Conservation (phyloP, 805 yeast genomes). For the Lipomyces starkeyi region DNA sequence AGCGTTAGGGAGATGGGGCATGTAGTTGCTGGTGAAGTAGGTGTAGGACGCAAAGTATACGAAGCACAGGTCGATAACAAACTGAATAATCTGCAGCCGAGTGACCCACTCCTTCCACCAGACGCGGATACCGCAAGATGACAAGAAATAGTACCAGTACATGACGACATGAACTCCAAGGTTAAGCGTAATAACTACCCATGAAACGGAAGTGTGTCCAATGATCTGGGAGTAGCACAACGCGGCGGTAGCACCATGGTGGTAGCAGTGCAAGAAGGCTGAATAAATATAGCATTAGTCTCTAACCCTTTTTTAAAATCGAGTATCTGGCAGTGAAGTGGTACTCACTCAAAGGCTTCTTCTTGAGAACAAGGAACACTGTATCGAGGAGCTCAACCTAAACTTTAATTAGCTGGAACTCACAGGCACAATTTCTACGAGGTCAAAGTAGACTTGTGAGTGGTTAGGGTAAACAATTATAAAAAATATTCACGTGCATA, state of each 20-base stretch:
- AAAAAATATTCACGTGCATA: constrained; percentile 48
- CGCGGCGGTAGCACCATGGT: constrained; percentile 97
- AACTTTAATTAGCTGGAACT: constrained; percentile 16
- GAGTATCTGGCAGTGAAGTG: neutral
- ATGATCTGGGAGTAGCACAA: constrained; percentile 91
- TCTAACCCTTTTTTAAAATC: neutral
- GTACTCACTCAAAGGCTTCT: constrained; percentile 71
- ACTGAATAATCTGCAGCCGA: constrained; percentile 91
- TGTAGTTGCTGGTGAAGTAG: constrained; percentile 78
- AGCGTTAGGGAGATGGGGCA: constrained; percentile 68
- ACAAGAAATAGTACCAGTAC: constrained; percentile 96
- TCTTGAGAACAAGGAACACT: constrained; percentile 85
- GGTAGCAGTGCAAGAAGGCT: constrained; percentile 90
- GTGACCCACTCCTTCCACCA: constrained; percentile 99
- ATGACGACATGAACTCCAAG: constrained; percentile 92
- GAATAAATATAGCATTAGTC: neutral
- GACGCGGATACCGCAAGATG: constrained; percentile 90
- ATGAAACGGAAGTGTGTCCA: constrained; percentile 87
- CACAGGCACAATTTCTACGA: no score
- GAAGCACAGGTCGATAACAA: constrained; percentile 83
- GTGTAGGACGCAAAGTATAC: constrained; percentile 95
- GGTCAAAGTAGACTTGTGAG: neutral
- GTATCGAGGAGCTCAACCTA: constrained; percentile 85
- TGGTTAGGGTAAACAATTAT: constrained; percentile 14
- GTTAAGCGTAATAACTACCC: constrained; percentile 93